Conservation (phyloP, 495 filamentous ascomycete genomes). For the Aspergillus leporis region DNA sequence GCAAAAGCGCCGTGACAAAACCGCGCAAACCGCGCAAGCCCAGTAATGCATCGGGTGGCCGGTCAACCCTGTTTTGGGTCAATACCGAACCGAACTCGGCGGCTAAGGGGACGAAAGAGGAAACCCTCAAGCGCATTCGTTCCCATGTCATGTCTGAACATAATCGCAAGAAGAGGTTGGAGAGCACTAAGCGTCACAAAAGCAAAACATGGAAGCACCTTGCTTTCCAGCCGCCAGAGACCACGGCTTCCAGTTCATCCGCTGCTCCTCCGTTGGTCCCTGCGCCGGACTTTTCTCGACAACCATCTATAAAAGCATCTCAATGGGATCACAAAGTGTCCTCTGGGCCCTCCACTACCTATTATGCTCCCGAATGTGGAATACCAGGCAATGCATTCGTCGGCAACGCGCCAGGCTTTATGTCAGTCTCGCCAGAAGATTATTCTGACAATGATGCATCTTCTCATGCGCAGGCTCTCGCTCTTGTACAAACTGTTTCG, state of each 20-base stretch:
- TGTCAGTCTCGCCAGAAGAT: slow-evolving; percentile 15
- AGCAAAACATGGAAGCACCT: slow-evolving; percentile 47
- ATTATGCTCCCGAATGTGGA: neutral
- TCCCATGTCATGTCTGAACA: slow-evolving; percentile 55
- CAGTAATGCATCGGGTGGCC: slow-evolving; percentile 34
- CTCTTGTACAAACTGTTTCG: slow-evolving; percentile 13
- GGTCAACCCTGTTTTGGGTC: slow-evolving; percentile 50
- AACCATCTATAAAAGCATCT: slow-evolving; percentile 16
- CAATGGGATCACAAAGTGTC: neutral
- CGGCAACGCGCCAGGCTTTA: slow-evolving; percentile 13
- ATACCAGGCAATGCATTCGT: neutral
- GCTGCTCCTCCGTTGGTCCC: slow-evolving; percentile 17
- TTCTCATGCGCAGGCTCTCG: slow-evolving; percentile 13
- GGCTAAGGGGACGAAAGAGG: slow-evolving; percentile 41
- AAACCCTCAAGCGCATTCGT: slow-evolving; percentile 50
- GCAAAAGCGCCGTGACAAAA: slow-evolving; percentile 33
- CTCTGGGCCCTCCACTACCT: neutral
- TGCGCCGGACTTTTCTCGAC: slow-evolving; percentile 6
- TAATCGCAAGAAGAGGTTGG: slow-evolving; percentile 50
- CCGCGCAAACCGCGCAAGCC: slow-evolving; percentile 44
- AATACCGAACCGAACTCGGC: slow-evolving; percentile 44
- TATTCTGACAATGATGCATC: slow-evolving; percentile 13
- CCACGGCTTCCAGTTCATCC: slow-evolving; percentile 23
- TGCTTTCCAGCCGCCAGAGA: slow-evolving; percentile 40
- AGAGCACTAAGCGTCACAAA: slow-evolving; percentile 46